Percentiles rank a stretch among this genome's conserved stretches.
Evolutionary conservation across 2,329 filamentous ascomycete genomes (phyloP).

Genomic region (Aspergillus nomiae): DNA sequence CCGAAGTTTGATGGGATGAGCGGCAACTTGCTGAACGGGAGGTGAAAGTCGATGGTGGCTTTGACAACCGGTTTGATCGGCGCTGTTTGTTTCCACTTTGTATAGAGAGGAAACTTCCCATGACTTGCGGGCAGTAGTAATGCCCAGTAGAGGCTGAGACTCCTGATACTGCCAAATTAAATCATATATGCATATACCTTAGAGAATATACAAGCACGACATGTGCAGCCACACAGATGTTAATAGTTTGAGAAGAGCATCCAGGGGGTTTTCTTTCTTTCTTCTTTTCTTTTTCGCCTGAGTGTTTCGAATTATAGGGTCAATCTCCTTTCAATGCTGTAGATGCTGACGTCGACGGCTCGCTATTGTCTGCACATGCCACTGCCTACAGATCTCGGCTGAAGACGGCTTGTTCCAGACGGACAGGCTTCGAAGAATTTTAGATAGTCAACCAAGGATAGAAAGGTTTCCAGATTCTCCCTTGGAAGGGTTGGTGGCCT

Average conservation of each 20-base stretch:
- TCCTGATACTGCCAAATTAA: conserved; percentile 14
- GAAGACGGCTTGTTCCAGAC: neutral
- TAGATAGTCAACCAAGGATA: neutral
- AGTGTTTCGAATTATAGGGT: neutral
- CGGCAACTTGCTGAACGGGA: conserved; percentile 15
- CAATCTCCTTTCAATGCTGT: neutral
- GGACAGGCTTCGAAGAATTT: neutral
- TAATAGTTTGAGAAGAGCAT: neutral
- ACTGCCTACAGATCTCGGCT: neutral
- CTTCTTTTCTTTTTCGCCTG: neutral
- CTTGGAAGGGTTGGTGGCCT: neutral
- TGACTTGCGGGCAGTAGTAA: conserved; percentile 24
- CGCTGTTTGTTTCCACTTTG: conserved; percentile 34
- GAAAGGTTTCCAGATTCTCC: neutral
- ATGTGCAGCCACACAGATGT: conserved; percentile 5
- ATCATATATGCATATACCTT: neutral
- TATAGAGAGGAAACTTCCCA: conserved; percentile 41
- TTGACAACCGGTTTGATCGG: conserved; percentile 40
- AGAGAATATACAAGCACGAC: conserved; percentile 3
- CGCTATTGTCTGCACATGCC: neutral
- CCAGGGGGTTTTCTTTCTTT: neutral
- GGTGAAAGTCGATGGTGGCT: conserved; percentile 33
- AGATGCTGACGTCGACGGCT: neutral
- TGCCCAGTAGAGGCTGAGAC: conserved; percentile 14
- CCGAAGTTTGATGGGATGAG: conserved; percentile 15